Conservation (phyloP, 306 rosid genomes). For the Parietaria judaica region DNA sequence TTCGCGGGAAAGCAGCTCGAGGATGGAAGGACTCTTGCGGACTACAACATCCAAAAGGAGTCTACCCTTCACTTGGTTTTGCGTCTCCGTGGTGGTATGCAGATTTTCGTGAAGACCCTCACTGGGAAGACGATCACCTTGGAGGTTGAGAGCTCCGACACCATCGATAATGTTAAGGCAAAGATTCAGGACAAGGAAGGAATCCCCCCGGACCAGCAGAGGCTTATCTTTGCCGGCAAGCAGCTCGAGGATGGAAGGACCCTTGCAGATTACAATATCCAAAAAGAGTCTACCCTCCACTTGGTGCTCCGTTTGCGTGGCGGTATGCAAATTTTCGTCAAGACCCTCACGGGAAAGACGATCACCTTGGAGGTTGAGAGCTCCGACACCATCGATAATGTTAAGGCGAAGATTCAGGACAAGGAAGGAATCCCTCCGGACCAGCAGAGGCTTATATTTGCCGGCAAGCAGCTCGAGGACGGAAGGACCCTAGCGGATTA, state of each 20-base stretch:
- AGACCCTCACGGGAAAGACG: slow-evolving; percentile 22
- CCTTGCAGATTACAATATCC: slow-evolving; percentile 18
- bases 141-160: slow-evolving; percentile 24
- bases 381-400: slow-evolving; percentile 24
- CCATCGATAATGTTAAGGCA: slow-evolving; percentile 20
- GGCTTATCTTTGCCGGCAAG: slow-evolving; percentile 26
- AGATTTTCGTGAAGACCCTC: slow-evolving; percentile 16
- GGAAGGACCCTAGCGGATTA: slow-evolving; percentile 23
- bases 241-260: slow-evolving; percentile 27
- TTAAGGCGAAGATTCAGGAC: slow-evolving; percentile 23
- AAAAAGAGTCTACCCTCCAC: slow-evolving; percentile 27
- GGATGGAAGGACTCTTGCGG: slow-evolving; percentile 18
- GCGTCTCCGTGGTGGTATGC: slow-evolving; percentile 26
- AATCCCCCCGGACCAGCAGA: slow-evolving; percentile 29
- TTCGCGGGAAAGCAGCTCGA: slow-evolving; percentile 24
- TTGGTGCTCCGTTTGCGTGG: slow-evolving; percentile 27
- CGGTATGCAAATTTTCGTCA: slow-evolving; percentile 25
- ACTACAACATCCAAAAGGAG: slow-evolving; percentile 24
- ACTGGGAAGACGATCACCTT: slow-evolving; percentile 20
- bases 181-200: slow-evolving; percentile 29
- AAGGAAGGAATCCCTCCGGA: slow-evolving; percentile 26
- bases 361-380: slow-evolving; percentile 25
- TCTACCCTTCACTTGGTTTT: slow-evolving; percentile 24
- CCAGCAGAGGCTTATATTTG: slow-evolving; percentile 28
- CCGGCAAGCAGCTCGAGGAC: slow-evolving; percentile 26